Conservation (phyloP, 2,329 filamentous ascomycete genomes). For the Pseudogymnoascus sp. region DNA sequence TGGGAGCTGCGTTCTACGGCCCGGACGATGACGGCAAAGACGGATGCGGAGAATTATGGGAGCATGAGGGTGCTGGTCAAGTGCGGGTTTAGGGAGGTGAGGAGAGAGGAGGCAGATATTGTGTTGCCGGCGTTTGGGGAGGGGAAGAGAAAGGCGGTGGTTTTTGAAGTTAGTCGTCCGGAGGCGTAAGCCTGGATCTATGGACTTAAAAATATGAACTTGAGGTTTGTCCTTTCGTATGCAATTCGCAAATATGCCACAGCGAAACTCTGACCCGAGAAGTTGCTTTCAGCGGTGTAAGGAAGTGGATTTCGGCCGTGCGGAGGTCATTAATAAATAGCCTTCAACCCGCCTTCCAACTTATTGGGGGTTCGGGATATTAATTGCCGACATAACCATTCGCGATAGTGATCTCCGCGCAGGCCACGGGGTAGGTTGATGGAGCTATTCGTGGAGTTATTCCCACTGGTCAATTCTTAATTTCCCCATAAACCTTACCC, state of each 20-base stretch:
- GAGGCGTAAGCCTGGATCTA: not conserved
- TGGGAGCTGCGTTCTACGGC: constrained; percentile 12
- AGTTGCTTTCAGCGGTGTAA: not conserved
- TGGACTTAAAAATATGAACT: not conserved
- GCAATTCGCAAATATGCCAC: not conserved
- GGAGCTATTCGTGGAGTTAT: constrained; percentile 2
- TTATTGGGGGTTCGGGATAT: not conserved
- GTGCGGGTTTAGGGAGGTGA: constrained; percentile 21
- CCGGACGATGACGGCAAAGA: constrained; percentile 17
- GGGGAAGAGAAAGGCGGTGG: constrained; percentile 4
- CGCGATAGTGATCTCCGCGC: constrained; percentile 11
- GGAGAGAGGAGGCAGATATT: constrained; percentile 3
- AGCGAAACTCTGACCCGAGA: not conserved
- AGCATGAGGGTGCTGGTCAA: constrained; percentile 25
- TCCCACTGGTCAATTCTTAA: constrained; percentile 1
- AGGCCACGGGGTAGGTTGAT: not conserved
- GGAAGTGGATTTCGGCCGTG: constrained; percentile 3
- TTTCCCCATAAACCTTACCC: not conserved
- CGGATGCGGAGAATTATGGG: constrained; percentile 21
- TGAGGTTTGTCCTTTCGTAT: not conserved
- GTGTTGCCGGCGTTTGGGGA: not conserved
- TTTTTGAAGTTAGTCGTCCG: not conserved
- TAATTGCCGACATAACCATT: not conserved
- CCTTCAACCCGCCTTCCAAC: not conserved
- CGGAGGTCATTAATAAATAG: not conserved